Percentiles rank a stretch among this genome's conserved stretches.
These are phyloP conservation scores for Phytophthora europaea DNA, from an alignment of 352 stramenopile genomes.

Conservation along the genomic window DNA sequence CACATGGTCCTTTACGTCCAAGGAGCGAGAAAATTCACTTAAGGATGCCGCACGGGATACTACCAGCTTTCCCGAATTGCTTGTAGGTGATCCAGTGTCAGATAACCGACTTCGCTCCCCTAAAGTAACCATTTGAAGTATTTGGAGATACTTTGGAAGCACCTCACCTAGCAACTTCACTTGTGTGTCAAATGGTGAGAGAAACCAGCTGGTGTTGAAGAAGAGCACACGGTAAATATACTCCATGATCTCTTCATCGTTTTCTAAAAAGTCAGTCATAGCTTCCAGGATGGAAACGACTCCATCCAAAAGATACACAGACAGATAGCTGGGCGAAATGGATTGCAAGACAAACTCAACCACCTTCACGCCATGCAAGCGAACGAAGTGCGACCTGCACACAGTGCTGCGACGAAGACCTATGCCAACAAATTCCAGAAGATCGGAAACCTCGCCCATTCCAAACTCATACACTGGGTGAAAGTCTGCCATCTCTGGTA, in stretches of 20 bases:
- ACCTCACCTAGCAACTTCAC: slow-evolving; percentile 68
- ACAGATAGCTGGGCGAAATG: slow-evolving; percentile 81
- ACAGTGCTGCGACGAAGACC: slow-evolving; percentile 66
- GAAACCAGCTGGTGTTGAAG: slow-evolving; percentile 85
- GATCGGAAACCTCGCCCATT: slow-evolving; percentile 72
- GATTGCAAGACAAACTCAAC: slow-evolving; percentile 81
- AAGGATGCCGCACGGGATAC: slow-evolving; percentile 27
- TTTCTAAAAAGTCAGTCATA: slow-evolving; percentile 53
- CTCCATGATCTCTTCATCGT: slow-evolving; percentile 40
- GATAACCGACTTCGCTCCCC: slow-evolving; percentile 19
- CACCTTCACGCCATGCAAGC: slow-evolving; percentile 76
- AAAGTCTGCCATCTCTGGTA: slow-evolving; percentile 83
- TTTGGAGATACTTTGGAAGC: slow-evolving; percentile 65
- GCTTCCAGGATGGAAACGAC: slow-evolving; percentile 73
- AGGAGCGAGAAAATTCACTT: slow-evolving; percentile 35
- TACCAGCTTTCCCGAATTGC: slow-evolving; percentile 17
- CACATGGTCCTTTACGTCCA: slow-evolving; percentile 45
- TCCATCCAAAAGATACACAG: slow-evolving; percentile 62
- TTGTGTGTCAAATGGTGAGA: slow-evolving; percentile 82
- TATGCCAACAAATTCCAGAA: slow-evolving; percentile 69
- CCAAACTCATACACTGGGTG: slow-evolving; percentile 75
- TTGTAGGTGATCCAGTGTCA: slow-evolving; percentile 21
- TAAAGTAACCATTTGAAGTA: slow-evolving; percentile 50
- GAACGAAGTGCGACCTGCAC: slow-evolving; percentile 81
- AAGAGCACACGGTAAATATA: slow-evolving; percentile 79